Percentiles rank a stretch among this genome's conserved stretches.
Evolutionary conservation across 2,329 filamentous ascomycete genomes (phyloP).

Genomic region (Colletotrichum godetiae): DNA sequence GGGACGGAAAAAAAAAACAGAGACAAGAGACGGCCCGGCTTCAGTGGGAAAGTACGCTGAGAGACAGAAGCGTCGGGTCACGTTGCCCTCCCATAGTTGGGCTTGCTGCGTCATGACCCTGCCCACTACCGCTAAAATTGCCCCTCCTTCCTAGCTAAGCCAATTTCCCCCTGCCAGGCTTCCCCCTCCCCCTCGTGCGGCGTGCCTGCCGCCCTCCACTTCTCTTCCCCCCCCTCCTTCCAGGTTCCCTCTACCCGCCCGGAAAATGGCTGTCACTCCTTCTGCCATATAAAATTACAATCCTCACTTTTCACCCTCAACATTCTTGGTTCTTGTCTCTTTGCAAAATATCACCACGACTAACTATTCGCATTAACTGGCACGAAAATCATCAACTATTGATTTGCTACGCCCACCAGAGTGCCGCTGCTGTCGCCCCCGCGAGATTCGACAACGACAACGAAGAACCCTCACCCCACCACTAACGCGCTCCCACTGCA

Average conservation of each 20-base stretch:
- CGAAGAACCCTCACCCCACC: slow-evolving; percentile 20
- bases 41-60: neutral
- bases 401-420: neutral
- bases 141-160: slow-evolving; percentile 34
- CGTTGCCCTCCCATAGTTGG: slow-evolving; percentile 15
- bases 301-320: slow-evolving; percentile 12
- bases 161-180: slow-evolving; percentile 37
- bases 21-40: neutral
- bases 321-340: neutral
- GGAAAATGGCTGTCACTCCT: slow-evolving; percentile 18
- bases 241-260: neutral
- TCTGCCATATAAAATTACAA: slow-evolving; percentile 22
- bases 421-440: neutral
- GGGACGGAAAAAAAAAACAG: neutral
- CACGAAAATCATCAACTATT: neutral
- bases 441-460: neutral
- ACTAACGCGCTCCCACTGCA: slow-evolving; percentile 25
- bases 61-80: slow-evolving; percentile 18
- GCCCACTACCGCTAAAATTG: slow-evolving; percentile 16
- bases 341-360: neutral
- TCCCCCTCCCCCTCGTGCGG: slow-evolving; percentile 29
- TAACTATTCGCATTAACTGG: neutral
- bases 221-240: slow-evolving; percentile 24
- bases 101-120: slow-evolving; percentile 34
- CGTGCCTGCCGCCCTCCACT: slow-evolving; percentile 21